These are phyloP conservation scores for Firmiana major DNA, from an alignment of 345 rosid species.

Conservation along the genomic window DNA sequence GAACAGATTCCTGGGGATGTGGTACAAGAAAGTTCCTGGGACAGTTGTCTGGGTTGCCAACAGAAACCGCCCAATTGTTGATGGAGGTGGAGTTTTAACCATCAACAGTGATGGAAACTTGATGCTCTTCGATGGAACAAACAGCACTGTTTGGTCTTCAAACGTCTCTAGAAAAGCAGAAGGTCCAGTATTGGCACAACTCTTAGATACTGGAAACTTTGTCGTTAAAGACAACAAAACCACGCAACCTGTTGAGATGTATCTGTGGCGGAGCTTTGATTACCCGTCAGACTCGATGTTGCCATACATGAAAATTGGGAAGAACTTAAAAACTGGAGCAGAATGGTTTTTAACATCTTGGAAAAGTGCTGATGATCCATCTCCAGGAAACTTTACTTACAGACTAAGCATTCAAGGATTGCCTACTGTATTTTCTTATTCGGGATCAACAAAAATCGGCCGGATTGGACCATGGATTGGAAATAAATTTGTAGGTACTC, in stretches of 20 bases:
- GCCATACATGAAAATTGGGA: constrained; percentile 19
- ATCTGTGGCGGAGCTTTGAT: constrained; percentile 35
- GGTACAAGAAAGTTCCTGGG: neutral
- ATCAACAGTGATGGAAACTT: constrained; percentile 26
- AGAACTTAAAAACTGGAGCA: constrained; percentile 4
- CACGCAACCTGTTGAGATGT: neutral
- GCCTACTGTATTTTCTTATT: neutral
- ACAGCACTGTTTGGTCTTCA: constrained; percentile 24
- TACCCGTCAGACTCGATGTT: constrained; percentile 16
- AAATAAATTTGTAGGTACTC: neutral
- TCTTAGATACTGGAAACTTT: constrained; percentile 29
- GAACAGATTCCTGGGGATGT: neutral
- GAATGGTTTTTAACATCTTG: neutral
- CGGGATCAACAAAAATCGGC: neutral
- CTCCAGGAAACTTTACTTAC: neutral
- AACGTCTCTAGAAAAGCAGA: constrained; percentile 4
- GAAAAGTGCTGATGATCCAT: neutral
- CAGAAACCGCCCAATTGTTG: constrained; percentile 16
- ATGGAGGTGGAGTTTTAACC: constrained; percentile 18
- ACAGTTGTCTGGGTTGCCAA: constrained; percentile 11
- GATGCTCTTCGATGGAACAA: neutral
- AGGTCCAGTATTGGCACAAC: constrained; percentile 16
- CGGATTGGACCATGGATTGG: neutral
- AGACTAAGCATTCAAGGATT: neutral
- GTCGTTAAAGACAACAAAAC: constrained; percentile 17